phyloP scores from a whole-genome alignment of 768 basidiomycete species.

The Lepiota brunneoincarnata region DNA sequence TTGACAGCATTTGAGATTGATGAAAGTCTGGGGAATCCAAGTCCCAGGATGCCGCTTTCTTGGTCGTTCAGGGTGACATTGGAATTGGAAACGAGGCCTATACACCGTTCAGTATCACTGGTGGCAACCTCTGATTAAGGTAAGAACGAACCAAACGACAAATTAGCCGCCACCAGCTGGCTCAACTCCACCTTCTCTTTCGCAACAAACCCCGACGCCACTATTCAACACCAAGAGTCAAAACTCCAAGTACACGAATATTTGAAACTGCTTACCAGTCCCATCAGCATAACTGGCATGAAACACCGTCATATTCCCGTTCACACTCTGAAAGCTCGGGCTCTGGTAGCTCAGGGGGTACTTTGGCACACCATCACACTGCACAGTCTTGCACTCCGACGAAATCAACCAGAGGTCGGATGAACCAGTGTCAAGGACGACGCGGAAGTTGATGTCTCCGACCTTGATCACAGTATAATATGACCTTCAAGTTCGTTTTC shows the following conservation, averaged over 20 bases:
- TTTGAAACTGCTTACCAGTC: constrained; percentile 47
- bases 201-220: constrained; percentile 67
- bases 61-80: constrained; percentile 63
- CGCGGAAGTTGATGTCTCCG: constrained; percentile 65
- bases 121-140: neutral
- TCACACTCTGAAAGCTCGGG: constrained; percentile 59
- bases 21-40: constrained; percentile 76
- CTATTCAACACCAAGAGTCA: constrained; percentile 32
- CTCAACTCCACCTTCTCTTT: constrained; percentile 57
- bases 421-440: constrained; percentile 74
- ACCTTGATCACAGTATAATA: constrained; percentile 62
- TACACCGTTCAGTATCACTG: constrained; percentile 7
- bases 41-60: constrained; percentile 69
- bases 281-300: constrained; percentile 62
- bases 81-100: constrained; percentile 60
- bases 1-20: constrained; percentile 42
- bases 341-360: constrained; percentile 71
- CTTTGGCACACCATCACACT: constrained; percentile 58
- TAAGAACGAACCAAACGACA: constrained; percentile 59
- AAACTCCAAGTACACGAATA: neutral
- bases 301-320: constrained; percentile 61
- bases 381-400: constrained; percentile 52
- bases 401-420: constrained; percentile 72
- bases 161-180: constrained; percentile 57
- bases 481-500: constrained; percentile 41